Percentiles rank a stretch among this genome's conserved stretches.
Conservation (phyloP, 176 grass and related monocot species). For the Carex parvula region DNA sequence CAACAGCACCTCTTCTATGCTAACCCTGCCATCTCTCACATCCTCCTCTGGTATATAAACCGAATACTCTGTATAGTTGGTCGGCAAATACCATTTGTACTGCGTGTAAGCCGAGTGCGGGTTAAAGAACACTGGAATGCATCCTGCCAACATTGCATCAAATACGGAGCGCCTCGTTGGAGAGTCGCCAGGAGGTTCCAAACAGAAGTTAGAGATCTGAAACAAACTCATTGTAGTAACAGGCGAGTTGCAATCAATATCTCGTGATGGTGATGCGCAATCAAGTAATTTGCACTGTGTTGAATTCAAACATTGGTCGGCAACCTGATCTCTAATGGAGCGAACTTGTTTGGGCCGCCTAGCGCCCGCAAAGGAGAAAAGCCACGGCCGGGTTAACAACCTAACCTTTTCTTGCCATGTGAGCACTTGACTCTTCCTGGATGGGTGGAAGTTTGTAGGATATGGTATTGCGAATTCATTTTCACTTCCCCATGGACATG, state of each 20-base stretch:
- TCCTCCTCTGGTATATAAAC: slow-evolving; percentile 55
- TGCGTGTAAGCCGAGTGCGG: slow-evolving; percentile 66
- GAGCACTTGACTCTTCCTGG: slow-evolving; percentile 40
- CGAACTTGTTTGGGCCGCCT: slow-evolving; percentile 18
- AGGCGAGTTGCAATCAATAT: slow-evolving; percentile 40
- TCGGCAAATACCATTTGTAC: slow-evolving; percentile 64
- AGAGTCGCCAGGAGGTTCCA: slow-evolving; percentile 48
- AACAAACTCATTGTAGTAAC: slow-evolving; percentile 49
- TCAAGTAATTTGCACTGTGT: slow-evolving; percentile 40
- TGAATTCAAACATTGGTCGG: slow-evolving; percentile 49
- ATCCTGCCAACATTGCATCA: slow-evolving; percentile 63
- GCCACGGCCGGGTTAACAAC: slow-evolving; percentile 27
- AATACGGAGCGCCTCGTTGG: slow-evolving; percentile 40
- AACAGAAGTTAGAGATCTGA: slow-evolving; percentile 64
- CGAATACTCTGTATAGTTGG: slow-evolving; percentile 47
- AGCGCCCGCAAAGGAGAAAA: slow-evolving; percentile 68
- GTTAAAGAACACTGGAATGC: slow-evolving; percentile 80
- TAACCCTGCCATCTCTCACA: slow-evolving; percentile 35
- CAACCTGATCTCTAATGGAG: slow-evolving; percentile 42
- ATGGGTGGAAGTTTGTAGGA: slow-evolving; percentile 68
- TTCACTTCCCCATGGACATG: slow-evolving; percentile 59
- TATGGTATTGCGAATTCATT: slow-evolving; percentile 70
- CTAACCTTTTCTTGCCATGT: slow-evolving; percentile 52
- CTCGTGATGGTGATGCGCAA: slow-evolving; percentile 33
- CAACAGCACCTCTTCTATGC: slow-evolving; percentile 45